A percentile compares a stretch with the other conserved stretches of the same genome.
These are phyloP conservation scores for Xylaria sp. DNA, from an alignment of 2,329 filamentous ascomycete genomes.

Conservation along the genomic window DNA sequence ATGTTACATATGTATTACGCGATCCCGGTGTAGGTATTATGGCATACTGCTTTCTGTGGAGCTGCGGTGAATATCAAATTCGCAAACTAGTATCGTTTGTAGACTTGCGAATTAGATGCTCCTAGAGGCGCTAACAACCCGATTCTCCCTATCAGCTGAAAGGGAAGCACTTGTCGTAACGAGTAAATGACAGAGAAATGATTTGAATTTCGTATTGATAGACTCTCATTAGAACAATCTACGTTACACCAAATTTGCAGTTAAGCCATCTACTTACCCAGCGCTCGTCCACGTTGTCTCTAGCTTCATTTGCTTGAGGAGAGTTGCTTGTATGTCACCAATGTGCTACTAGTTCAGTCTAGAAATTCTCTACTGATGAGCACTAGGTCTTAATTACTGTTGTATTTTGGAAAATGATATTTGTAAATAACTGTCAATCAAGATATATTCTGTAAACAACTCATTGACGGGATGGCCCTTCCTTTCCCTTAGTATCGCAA, in stretches of 20 bases:
- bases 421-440: background rate
- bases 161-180: background rate
- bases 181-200: background rate
- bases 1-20: background rate
- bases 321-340: background rate
- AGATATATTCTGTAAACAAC: background rate
- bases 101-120: background rate
- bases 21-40: background rate
- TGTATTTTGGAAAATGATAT: background rate
- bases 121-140: background rate
- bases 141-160: background rate
- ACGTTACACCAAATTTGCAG: background rate
- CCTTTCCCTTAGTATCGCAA: background rate
- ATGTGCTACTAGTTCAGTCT: background rate
- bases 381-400: background rate
- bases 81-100: background rate
- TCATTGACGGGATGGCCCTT: background rate
- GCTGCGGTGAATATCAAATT: background rate
- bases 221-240: background rate
- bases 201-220: background rate
- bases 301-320: background rate
- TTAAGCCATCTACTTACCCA: background rate
- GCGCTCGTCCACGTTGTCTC: background rate
- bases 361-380: background rate
- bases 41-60: background rate